A percentile compares a stretch with the other conserved stretches of the same genome.
phyloP scores from a whole-genome alignment of 805 yeast species.

The Candida xiaguanensis region DNA sequence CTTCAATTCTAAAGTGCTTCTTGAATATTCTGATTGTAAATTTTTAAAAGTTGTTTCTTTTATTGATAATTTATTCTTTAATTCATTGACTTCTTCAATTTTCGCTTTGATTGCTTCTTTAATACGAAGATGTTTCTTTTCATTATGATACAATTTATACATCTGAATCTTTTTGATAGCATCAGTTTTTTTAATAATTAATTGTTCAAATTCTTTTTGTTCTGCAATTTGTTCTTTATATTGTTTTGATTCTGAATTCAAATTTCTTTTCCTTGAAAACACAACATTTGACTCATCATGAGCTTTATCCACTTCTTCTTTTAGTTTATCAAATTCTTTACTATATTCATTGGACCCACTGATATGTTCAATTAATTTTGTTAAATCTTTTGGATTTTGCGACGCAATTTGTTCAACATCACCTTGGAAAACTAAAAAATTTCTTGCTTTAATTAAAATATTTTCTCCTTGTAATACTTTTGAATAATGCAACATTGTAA shows the following conservation, averaged over 20 bases:
- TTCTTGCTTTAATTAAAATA: conserved; percentile 82
- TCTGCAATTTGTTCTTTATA: conserved; percentile 74
- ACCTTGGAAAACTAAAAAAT: conserved; percentile 93
- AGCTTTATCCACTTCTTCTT: conserved; percentile 62
- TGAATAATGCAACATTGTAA: conserved; percentile 63
- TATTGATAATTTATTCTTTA: conserved; percentile 24
- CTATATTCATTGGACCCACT: conserved; percentile 74
- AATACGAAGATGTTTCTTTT: conserved; percentile 35
- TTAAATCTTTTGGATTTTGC: conserved; percentile 73
- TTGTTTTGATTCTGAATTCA: conserved; percentile 70
- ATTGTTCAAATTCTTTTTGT: conserved; percentile 61
- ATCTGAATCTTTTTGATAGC: conserved; percentile 50
- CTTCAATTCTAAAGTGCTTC: conserved; percentile 39
- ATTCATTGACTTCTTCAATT: conserved; percentile 32
- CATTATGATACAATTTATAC: conserved; percentile 64
- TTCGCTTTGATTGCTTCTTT: conserved; percentile 30
- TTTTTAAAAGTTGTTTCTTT: conserved; percentile 25
- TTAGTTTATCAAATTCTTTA: conserved; percentile 61
- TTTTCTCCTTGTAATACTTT: conserved; percentile 69
- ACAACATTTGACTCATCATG: conserved; percentile 61
- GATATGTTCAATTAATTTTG: conserved; percentile 72
- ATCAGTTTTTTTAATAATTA: conserved; percentile 45
- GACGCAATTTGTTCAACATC: conserved; percentile 93
- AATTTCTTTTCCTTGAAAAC: conserved; percentile 63
- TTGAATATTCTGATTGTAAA: conserved; percentile 41